Evolutionary conservation across 2,329 filamentous ascomycete species (phyloP).

Genomic region (Colletotrichum orbiculare): DNA sequence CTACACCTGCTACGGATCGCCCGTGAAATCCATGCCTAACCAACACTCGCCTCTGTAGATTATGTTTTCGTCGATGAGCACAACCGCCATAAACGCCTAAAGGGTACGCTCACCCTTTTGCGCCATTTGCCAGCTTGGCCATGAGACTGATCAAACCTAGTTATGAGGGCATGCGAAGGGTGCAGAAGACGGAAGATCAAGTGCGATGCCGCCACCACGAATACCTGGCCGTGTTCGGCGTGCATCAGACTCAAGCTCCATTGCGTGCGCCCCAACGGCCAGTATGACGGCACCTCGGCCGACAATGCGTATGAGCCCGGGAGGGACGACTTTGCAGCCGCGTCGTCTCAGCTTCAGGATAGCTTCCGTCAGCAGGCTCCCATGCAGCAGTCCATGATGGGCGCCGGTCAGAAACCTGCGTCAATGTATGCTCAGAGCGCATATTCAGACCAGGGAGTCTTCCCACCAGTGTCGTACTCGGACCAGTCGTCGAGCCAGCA

Average conservation of each 20-base stretch:
- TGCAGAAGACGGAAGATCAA: slow-evolving; percentile 97
- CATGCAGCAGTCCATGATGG: slow-evolving; percentile 60
- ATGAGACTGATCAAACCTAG: slow-evolving; percentile 55
- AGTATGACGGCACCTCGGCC: slow-evolving; percentile 69
- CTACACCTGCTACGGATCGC: slow-evolving; percentile 4
- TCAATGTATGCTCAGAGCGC: slow-evolving; percentile 61
- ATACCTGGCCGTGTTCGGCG: slow-evolving; percentile 96
- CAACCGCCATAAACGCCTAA: slow-evolving; percentile 95
- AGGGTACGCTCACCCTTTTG: slow-evolving; percentile 69
- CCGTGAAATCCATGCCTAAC: slow-evolving; percentile 43
- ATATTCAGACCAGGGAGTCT: slow-evolving; percentile 61
- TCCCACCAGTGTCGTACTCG: slow-evolving; percentile 59
- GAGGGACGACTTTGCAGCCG: slow-evolving; percentile 48
- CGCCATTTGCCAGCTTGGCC: slow-evolving; percentile 3
- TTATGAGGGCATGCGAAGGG: slow-evolving; percentile 97
- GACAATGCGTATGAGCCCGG: slow-evolving; percentile 59
- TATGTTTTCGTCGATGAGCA: slow-evolving; percentile 99
- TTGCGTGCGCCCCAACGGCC: slow-evolving; percentile 88
- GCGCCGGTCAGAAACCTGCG: slow-evolving; percentile 52
- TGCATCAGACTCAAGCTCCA: slow-evolving; percentile 93
- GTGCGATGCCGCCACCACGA: slow-evolving; percentile 96
- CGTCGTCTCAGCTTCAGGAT: slow-evolving; percentile 53
- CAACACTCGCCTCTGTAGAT: slow-evolving; percentile 64
- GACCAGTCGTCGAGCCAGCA: slow-evolving; percentile 58
- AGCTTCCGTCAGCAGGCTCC: slow-evolving; percentile 63